Evolutionary conservation across 345 rosid species (phyloP).

Genomic region (Zanthoxylum bungeanum): DNA sequence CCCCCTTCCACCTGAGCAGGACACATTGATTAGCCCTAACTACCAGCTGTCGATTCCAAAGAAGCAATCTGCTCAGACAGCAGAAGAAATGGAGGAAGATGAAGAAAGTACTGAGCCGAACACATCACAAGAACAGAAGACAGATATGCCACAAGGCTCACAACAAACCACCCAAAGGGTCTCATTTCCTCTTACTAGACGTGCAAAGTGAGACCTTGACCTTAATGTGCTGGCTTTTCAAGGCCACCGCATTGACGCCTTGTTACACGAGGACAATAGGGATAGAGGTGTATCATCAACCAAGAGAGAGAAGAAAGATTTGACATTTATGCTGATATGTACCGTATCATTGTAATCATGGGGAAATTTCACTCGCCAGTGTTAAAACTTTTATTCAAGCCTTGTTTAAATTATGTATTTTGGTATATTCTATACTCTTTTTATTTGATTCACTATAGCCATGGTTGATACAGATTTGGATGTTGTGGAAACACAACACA

Average conservation of each 20-base stretch:
- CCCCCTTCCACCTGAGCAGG: slow-evolving; percentile 84
- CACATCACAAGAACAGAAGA: slow-evolving; percentile 46
- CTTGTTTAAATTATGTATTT: background rate
- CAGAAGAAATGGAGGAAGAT: slow-evolving; percentile 80
- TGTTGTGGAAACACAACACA: background rate
- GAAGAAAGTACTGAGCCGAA: slow-evolving; percentile 58
- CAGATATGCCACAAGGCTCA: slow-evolving; percentile 41
- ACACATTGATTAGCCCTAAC: slow-evolving; percentile 72
- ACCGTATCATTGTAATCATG: background rate
- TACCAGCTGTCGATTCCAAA: slow-evolving; percentile 71
- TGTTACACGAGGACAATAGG: background rate
- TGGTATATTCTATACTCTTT: too few relatives aligned
- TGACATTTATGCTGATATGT: background rate
- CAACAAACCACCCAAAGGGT: slow-evolving; percentile 54
- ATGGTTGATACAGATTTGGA: background rate
- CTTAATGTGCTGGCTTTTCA: background rate
- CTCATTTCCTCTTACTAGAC: slow-evolving; percentile 67
- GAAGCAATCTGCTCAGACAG: slow-evolving; percentile 48
- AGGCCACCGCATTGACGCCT: background rate
- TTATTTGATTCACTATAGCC: background rate
- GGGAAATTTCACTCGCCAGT: background rate
- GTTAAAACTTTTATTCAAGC: background rate
- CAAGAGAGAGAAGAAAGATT: background rate
- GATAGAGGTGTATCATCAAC: background rate
- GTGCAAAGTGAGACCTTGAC: slow-evolving; percentile 40